A percentile compares a stretch with the other conserved stretches of the same genome.
Conservation (phyloP, 768 basidiomycete species). For the Vararia minispora region DNA sequence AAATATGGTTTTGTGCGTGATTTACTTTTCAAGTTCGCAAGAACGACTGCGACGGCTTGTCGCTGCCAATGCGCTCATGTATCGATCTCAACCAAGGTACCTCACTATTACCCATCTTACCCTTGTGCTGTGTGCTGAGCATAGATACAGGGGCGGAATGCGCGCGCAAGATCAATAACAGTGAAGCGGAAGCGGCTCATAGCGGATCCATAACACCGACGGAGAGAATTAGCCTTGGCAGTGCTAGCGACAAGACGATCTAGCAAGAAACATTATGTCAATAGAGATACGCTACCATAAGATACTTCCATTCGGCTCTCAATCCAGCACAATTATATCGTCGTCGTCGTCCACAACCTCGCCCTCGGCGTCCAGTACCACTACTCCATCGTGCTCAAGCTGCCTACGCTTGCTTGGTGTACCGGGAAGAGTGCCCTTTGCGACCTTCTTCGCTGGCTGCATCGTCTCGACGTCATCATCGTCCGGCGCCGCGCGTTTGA, state of each 20-base stretch:
- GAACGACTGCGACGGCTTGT: no score
- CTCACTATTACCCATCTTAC: no score
- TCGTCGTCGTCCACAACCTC: slow-evolving; percentile 36
- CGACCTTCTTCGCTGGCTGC: slow-evolving; percentile 46
- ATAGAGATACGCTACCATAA: slow-evolving; percentile 6
- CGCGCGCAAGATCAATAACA: no score
- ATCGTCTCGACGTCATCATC: slow-evolving; percentile 44
- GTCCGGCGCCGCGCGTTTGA: slow-evolving; percentile 50
- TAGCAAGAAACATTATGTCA: background rate
- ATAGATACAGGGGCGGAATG: no score
- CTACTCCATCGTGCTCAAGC: slow-evolving; percentile 65
- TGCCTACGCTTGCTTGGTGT: slow-evolving; percentile 56
- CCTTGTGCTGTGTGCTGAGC: no score
- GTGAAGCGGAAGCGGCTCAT: no score
- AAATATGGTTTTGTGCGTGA: no score
- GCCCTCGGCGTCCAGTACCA: slow-evolving; percentile 50
- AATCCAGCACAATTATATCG: slow-evolving; percentile 50
- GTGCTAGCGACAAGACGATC: background rate
- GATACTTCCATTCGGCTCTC: slow-evolving; percentile 14
- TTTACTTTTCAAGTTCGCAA: no score
- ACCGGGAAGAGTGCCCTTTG: slow-evolving; percentile 18
- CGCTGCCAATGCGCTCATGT: no score
- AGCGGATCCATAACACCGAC: background rate
- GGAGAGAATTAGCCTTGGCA: background rate
- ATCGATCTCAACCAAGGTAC: no score